Evolutionary conservation across 495 filamentous ascomycete genomes (phyloP), one percentile per base, ranked within the genome.

Genomic region (Paragyromitra xinjiangensis): DNA sequence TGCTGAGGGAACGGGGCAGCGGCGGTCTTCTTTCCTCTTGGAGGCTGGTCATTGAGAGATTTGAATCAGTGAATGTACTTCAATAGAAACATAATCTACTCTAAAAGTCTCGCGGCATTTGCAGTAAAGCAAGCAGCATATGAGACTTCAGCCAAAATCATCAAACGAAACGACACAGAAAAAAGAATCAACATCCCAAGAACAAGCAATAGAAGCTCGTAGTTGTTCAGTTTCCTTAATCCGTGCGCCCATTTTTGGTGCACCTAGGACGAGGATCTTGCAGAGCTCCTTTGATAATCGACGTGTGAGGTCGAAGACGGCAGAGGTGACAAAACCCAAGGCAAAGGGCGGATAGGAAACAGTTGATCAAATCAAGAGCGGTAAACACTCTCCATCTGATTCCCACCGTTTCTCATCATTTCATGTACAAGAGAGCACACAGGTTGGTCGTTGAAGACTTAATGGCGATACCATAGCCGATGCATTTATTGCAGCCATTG

Each of bases 11-110:
- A 98, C 82, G 96, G 96, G 87, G 95, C 93, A 83, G 95, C 89
- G 78, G 96, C 94, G 87, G 92, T 88, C 88, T 95, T 97, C 91
- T 95, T 97, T 88, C 93, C 93, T 89, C 95, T 98, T 81, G 92
- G 92, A 92, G 96, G 94, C 96, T 98, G 81, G 75, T 83, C 96
- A 99, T 99, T 94, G 95, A 99, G 96, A 91, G 77, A 80, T 78
- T 82, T 82, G 77, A 81, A 82, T 82, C 81, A 82, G 81, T 80
- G 81, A 82, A 82, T 78, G 70, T 72, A 78, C 78, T 80, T 80
- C 78, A 73, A 78, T 59, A 94, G 91, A 94, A 91, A 94, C 95
- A 90, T 91, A 87, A 94, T 97, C 92, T 96, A 69, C 81, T 82
- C 81, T 82, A 82, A 34, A 71, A 82, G 78, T 82, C 81, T 82